These are phyloP conservation scores for Erucastrum elatum DNA, from an alignment of 345 rosid species.

Conservation along the genomic window DNA sequence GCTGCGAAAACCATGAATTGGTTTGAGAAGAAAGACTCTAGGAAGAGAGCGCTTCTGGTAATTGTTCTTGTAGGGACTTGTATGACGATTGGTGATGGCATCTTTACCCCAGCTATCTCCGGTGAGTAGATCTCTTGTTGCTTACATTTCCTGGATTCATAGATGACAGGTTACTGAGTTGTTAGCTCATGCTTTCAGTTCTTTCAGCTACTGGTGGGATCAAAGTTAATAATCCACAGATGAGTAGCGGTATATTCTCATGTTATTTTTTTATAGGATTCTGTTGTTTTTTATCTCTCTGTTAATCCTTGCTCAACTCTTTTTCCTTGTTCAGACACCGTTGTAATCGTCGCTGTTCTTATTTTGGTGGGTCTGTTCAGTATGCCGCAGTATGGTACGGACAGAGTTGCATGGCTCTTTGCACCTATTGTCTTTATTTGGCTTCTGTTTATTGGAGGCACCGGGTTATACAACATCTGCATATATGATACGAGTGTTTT, in stretches of 20 bases:
- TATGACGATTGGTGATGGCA: slow-evolving; percentile 96
- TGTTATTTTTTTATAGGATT: background rate
- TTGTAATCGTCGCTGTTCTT: slow-evolving; percentile 67
- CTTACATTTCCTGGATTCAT: background rate
- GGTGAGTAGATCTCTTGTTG: slow-evolving; percentile 44
- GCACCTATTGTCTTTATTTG: slow-evolving; percentile 91
- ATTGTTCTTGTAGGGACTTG: slow-evolving; percentile 89
- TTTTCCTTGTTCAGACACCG: slow-evolving; percentile 55
- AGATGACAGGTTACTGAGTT: background rate
- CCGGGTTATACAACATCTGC: slow-evolving; percentile 76
- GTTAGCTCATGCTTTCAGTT: slow-evolving; percentile 47
- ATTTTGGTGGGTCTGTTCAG: slow-evolving; percentile 82
- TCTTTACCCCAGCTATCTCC: slow-evolving; percentile 96
- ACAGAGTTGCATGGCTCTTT: slow-evolving; percentile 92
- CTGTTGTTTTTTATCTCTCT: background rate
- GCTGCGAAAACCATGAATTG: slow-evolving; percentile 86
- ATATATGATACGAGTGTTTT: slow-evolving; percentile 68
- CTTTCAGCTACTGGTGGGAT: slow-evolving; percentile 97
- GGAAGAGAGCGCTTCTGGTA: slow-evolving; percentile 67
- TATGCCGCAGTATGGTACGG: slow-evolving; percentile 91
- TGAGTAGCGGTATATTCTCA: slow-evolving; percentile 56
- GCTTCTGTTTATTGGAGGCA: slow-evolving; percentile 87
- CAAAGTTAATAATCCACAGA: slow-evolving; percentile 57
- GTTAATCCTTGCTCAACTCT: background rate
- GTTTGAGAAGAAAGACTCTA: slow-evolving; percentile 59